Evolutionary conservation across 2,329 filamentous ascomycete genomes (phyloP), one percentile per base, ranked within the genome.

Genomic region (Aspergillus pseudoglaucus): DNA sequence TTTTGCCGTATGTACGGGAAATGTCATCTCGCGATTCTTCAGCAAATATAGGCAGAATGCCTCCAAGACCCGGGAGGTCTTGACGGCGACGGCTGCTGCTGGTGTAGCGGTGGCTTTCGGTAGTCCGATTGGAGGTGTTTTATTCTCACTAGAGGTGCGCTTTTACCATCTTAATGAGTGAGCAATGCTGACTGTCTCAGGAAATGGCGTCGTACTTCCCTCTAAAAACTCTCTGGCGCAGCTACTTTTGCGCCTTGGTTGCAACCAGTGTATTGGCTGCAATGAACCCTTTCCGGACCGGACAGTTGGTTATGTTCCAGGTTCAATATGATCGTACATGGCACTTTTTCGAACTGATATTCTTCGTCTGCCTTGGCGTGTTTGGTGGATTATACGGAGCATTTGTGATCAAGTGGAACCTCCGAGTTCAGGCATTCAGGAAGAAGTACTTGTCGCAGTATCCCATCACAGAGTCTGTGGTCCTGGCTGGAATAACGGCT

Each of bases 301-400:
- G 93, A 17, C 93, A 98, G 64, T 79, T 98, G 38, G 93, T 98
- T 80, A 97, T 98, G 91, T 98, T 98, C 69, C 90, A 95, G 61
- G 91, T 98, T 61, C 83, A 83, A 59, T 98, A 98, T 64, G 91
- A 97, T 67, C 85, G 91, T 37, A 85, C 87, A 37, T 98, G 93
- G 93, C 93, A 98, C 71, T 95, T 95, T 62, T 98, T 98, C 63
- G 93, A 98, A 66, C 78, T 93, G 3, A 69, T 95, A 22, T 97
- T 97, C 64, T 98, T 95, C 69, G 80, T 95, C 55, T 75, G 95
- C 46, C 82, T 98, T 53, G 93, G 93, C 42, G 79, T 93, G 23
- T 97, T 98, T 59, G 93, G 93, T 37, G 93, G 93, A 5, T 76
- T 97, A 2, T 98, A 98, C 58, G 93, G 93, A 47, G 91, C 91